phyloP scores from a whole-genome alignment of 129 eudicot species.

The Saposhnikovia divaricata region DNA sequence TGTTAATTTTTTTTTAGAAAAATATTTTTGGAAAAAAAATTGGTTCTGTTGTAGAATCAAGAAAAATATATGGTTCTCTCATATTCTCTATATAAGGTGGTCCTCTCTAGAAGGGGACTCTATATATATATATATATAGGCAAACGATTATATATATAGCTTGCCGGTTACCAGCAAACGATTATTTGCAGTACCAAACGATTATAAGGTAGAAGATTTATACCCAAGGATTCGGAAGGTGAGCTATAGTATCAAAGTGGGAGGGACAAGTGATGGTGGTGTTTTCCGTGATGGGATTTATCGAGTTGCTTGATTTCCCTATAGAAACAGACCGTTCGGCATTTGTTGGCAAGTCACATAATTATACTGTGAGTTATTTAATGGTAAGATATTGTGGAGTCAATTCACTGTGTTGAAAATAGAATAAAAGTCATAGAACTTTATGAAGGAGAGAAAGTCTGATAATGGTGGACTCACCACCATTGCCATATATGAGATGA shows the following conservation, averaged over 20 bases:
- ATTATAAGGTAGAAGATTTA: background rate
- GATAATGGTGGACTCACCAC: constrained; percentile 13
- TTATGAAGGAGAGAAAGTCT: background rate
- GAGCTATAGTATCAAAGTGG: background rate
- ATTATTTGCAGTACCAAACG: no score
- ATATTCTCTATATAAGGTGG: no score
- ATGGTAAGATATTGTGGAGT: background rate
- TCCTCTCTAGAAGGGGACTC: no score
- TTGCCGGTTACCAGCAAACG: no score
- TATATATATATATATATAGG: no score
- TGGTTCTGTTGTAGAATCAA: no score
- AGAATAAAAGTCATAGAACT: background rate
- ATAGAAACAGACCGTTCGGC: background rate
- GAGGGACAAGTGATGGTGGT: constrained; percentile 6
- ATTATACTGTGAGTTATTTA: background rate
- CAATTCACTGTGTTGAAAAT: background rate
- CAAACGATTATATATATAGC: no score
- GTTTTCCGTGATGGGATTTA: background rate
- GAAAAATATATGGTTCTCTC: no score
- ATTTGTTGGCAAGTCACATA: background rate
- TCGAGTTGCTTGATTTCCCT: background rate
- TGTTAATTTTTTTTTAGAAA: no score
- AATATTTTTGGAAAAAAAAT: no score
- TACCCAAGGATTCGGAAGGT: background rate
- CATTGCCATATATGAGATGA: constrained; percentile 2